These are phyloP conservation scores for Amyloporia xantha DNA, from an alignment of 768 basidiomycete species.

Conservation along the genomic window DNA sequence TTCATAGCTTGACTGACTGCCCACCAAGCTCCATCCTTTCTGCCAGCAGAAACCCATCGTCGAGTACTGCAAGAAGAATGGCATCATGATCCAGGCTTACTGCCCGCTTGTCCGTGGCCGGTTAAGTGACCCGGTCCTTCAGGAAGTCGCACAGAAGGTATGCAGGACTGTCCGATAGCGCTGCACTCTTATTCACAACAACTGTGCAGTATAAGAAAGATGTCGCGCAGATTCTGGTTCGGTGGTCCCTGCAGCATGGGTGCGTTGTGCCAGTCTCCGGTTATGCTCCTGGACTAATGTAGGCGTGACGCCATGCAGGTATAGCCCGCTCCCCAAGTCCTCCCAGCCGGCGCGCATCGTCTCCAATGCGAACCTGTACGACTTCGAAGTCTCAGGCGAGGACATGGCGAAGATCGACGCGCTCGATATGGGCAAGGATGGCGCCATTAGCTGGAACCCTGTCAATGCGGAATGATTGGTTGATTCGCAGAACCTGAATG, in stretches of 20 bases:
- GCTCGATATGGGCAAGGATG: conserved; percentile 66
- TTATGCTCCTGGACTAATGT: too few relatives aligned
- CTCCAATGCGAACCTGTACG: conserved; percentile 68
- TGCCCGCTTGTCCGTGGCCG: conserved; percentile 58
- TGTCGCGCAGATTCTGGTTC: conserved; percentile 74
- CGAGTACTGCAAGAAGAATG: conserved; percentile 44
- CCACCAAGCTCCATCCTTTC: conserved; percentile 72
- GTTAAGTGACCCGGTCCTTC: conserved; percentile 45
- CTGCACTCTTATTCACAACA: neutral
- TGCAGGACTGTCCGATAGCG: conserved; percentile 6
- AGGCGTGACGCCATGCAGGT: conserved; percentile 39
- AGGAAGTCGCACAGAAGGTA: conserved; percentile 55
- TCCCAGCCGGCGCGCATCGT: conserved; percentile 61
- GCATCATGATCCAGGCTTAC: conserved; percentile 36
- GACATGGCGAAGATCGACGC: conserved; percentile 63
- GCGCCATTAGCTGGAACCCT: conserved; percentile 83
- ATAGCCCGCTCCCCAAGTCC: conserved; percentile 79
- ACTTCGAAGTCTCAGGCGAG: conserved; percentile 59
- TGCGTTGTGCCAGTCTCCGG: too few relatives aligned
- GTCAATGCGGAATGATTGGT: conserved; percentile 37
- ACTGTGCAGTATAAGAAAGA: conserved; percentile 45
- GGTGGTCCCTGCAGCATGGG: conserved; percentile 76
- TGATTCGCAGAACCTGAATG: too few relatives aligned
- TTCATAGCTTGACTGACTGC: neutral
- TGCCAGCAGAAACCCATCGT: conserved; percentile 80